Evolutionary conservation across 192 early-diverging fungal species (phyloP), one percentile per base, ranked within the genome.

Genomic region (Spizellomyces sp.): DNA sequence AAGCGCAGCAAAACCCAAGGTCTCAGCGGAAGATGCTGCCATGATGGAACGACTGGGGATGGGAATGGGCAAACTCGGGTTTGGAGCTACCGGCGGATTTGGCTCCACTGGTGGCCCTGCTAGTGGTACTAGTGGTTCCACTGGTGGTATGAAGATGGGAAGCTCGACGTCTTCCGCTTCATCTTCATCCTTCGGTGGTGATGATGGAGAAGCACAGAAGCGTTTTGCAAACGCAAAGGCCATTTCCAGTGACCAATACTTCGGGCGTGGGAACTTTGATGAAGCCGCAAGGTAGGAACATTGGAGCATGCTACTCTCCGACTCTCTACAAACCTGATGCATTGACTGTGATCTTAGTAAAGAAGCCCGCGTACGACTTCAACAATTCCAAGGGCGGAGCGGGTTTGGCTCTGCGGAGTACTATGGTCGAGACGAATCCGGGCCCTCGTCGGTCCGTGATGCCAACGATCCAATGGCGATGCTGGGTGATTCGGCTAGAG

Each of bases 201-300:
- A 91, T 22, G 69, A 78, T 12, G 81, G 73, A 21, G 82, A 87
- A 27, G 89, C 92, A 4, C 79, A 85, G n/a, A 90, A 95, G 55
- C 86, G 91, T 67, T 96, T 98, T 73, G 84, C 85, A 6, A 84
- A 76, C 58, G 90, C 94, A 56, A 95, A 93, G 77, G 84, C 91
- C 36, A 96, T 98, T 63, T 94, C 93, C 41, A 92, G 90, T 19
- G 94, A 96, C 74, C 92, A 95, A 83, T 96, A 90, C 79, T 96
- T 96, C 88, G 91, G 88, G 5, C 89, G 93, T 19, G 84, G 86
- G 45, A 71, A 81, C 8, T 89, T 90, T 62, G 91, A 93, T 75
- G 81, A 83, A 47, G 45, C 50, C 14, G 74, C 66, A 45, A 84
- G 79, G 84, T 86, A 77, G 17, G 62, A 9, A 4, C 59, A 12